Percentiles rank a stretch among this genome's conserved stretches.
These are phyloP conservation scores for Penicillium goetzii DNA, from an alignment of 495 filamentous ascomycete species.

Conservation along the genomic window DNA sequence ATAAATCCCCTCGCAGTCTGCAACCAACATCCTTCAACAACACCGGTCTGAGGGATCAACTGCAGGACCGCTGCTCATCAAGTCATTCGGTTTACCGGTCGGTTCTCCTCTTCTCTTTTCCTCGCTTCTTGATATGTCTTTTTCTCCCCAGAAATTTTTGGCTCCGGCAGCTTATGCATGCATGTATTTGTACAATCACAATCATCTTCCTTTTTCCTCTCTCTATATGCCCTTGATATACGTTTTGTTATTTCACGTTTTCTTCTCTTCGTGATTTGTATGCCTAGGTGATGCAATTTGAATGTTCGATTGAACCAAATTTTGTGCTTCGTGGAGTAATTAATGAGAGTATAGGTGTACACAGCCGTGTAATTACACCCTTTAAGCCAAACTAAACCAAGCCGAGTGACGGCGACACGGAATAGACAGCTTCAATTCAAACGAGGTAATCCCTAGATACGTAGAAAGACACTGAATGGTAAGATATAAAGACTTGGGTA, in stretches of 20 bases:
- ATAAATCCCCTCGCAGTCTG: neutral
- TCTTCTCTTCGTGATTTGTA: slow-evolving; percentile 34
- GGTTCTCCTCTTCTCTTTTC: slow-evolving; percentile 23
- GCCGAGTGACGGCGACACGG: neutral
- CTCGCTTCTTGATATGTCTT: slow-evolving; percentile 35
- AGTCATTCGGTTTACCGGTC: neutral
- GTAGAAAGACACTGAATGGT: neutral
- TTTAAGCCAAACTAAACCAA: neutral
- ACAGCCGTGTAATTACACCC: neutral
- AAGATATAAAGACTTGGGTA: neutral
- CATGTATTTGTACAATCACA: slow-evolving; percentile 51
- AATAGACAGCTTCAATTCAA: neutral
- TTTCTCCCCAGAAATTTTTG: slow-evolving; percentile 29
- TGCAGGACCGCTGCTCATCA: neutral
- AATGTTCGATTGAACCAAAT: slow-evolving; percentile 15
- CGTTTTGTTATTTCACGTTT: slow-evolving; percentile 27
- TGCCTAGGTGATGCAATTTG: slow-evolving; percentile 42
- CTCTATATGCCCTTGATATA: slow-evolving; percentile 22
- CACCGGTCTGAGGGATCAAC: neutral
- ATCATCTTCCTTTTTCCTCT: slow-evolving; percentile 33
- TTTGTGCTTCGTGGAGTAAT: slow-evolving; percentile 9
- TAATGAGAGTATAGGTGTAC: neutral
- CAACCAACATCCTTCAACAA: slow-evolving; percentile 3
- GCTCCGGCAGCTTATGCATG: slow-evolving; percentile 48
- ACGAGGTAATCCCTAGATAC: neutral